Evolutionary conservation across 2,329 filamentous ascomycete species (phyloP), one percentile per base, ranked within the genome.

Genomic region (Aspergillus sp.): DNA sequence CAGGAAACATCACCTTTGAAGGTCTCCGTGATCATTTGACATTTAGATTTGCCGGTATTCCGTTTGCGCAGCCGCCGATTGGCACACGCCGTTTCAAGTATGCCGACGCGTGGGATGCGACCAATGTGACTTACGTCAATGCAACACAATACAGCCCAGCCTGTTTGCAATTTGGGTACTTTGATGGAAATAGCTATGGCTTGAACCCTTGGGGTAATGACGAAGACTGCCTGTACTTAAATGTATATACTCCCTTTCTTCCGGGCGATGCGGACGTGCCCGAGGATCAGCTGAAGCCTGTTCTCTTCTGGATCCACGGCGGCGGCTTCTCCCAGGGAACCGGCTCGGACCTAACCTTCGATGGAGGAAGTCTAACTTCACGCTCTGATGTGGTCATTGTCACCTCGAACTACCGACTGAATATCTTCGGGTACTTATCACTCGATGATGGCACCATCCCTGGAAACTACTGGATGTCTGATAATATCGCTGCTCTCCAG

Each of bases 351-450:
- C 64, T 68, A 21, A 65, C 69, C 5, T 68, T 67, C 3, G 84
- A 87, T 63, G 82, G 83, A 19, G 84, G 82, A 3, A 84, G 84
- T 62, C 74, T 87, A 3, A 84, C 82, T 0, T 84, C 83, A 5
- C 80, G 84, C 47, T 84, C 84, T 41, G 84, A 87, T 62, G 78
- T 87, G 21, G 82, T 88, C 0, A 78, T 85, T 5, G 85, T 88
- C 5, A 73, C 72, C 8, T 82, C 87, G 74, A 86, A 87, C 73
- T 87, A 87, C 70, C 81, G 86, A 17, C 73, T 87, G 6, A 79
- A 78, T 0, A 85, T 83, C 0, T 77, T 87, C 0, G 85, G 85
- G 0, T 87, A 85, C 64, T 73, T 87, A 0, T 84, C 84, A 8
- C 76, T 86, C 13, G 79, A 81, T 3, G 80, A 83, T 38, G 85